Conservation (phyloP, 306 rosid genomes). For the Parietaria judaica region DNA sequence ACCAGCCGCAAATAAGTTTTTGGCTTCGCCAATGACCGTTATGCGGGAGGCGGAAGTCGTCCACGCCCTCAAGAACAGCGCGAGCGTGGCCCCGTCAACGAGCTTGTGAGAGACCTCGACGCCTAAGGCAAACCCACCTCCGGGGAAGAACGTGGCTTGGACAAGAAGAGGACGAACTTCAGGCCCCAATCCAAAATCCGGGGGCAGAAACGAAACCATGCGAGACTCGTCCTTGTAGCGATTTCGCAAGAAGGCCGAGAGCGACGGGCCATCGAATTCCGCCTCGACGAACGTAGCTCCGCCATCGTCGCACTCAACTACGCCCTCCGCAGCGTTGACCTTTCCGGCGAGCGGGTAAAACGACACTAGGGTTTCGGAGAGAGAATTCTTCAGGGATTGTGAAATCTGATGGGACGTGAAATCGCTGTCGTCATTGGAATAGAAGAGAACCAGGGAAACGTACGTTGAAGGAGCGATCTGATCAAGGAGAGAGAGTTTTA, state of each 20-base stretch:
- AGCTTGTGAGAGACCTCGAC: conserved; percentile 34
- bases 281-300: conserved; percentile 27
- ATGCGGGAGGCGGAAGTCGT: conserved; percentile 16
- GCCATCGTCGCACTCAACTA: conserved; percentile 40
- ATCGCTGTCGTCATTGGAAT: conserved; percentile 2
- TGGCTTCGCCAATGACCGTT: neutral
- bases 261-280: conserved; percentile 6
- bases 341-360: conserved; percentile 50
- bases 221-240: neutral
- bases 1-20: too few relatives aligned
- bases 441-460: conserved; percentile 20
- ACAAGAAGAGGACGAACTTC: conserved; percentile 20
- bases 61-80: conserved; percentile 39
- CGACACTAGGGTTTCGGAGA: conserved; percentile 32
- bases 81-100: conserved; percentile 32
- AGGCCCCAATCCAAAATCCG: conserved; percentile 10
- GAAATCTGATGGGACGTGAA: conserved; percentile 4
- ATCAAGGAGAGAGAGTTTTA: conserved; percentile 17
- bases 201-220: conserved; percentile 8
- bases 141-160: conserved; percentile 34
- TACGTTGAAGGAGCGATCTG: conserved; percentile 15
- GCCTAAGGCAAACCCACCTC: conserved; percentile 50
- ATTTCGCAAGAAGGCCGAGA: conserved; percentile 3
- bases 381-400: conserved; percentile 29
- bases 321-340: conserved; percentile 15